These are phyloP conservation scores for Flaveria robusta DNA, from an alignment of 129 eudicot species.

Conservation along the genomic window DNA sequence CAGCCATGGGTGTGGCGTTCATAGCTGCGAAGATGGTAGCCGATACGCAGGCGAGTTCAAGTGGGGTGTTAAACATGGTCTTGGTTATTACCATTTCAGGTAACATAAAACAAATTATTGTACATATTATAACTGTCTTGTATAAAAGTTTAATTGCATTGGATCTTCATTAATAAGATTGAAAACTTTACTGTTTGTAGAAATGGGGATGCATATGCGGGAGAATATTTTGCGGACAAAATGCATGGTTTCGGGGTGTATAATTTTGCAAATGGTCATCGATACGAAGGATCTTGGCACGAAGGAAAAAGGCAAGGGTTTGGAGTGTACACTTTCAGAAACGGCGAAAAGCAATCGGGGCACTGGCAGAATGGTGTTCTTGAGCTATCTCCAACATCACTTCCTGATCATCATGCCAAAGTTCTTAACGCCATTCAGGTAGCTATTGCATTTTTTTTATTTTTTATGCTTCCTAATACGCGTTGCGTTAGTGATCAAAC, in stretches of 20 bases:
- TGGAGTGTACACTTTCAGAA: slow-evolving; percentile 85
- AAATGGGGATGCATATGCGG: slow-evolving; percentile 83
- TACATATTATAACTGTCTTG: not conserved
- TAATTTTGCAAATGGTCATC: slow-evolving; percentile 73
- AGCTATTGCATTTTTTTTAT: not conserved
- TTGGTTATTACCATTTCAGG: slow-evolving; percentile 41
- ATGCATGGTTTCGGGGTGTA: slow-evolving; percentile 96
- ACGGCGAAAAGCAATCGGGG: slow-evolving; percentile 86
- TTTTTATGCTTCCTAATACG: not conserved
- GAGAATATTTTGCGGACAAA: slow-evolving; percentile 95
- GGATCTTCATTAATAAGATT: not conserved
- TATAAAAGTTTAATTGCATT: not conserved
- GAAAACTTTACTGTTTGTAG: slow-evolving; percentile 27
- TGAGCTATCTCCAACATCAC: slow-evolving; percentile 63
- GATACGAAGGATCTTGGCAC: slow-evolving; percentile 97
- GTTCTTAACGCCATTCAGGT: slow-evolving; percentile 80
- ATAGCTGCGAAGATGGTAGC: slow-evolving; percentile 40
- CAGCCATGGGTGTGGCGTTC: slow-evolving; percentile 39
- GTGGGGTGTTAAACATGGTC: slow-evolving; percentile 46
- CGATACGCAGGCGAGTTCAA: slow-evolving; percentile 34
- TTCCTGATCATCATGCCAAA: slow-evolving; percentile 70
- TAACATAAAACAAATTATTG: not conserved
- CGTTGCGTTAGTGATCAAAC: slow-evolving; percentile 6
- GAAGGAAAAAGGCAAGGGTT: slow-evolving; percentile 97
- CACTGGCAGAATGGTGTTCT: slow-evolving; percentile 89